These are phyloP conservation scores for Colletotrichum nymphaeae DNA, from an alignment of 2,329 filamentous ascomycete species.

Conservation along the genomic window DNA sequence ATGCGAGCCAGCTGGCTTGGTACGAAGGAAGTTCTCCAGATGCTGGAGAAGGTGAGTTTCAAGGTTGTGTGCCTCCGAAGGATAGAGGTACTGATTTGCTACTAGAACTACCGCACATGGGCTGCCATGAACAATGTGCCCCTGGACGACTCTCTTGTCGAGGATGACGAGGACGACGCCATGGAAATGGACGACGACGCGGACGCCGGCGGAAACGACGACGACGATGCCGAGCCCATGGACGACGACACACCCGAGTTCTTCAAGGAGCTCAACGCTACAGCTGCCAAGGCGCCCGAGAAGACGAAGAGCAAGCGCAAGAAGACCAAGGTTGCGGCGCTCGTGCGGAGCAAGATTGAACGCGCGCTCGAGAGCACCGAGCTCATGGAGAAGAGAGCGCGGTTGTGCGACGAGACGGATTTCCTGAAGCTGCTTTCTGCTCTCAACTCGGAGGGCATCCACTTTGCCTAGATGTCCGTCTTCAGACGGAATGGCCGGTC, in stretches of 20 bases:
- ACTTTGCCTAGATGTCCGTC: slow-evolving; percentile 74
- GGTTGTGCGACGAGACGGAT: slow-evolving; percentile 92
- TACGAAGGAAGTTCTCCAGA: slow-evolving; percentile 81
- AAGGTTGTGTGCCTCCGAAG: not conserved
- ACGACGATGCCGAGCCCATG: slow-evolving; percentile 65
- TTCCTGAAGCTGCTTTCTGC: slow-evolving; percentile 84
- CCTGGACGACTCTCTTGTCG: slow-evolving; percentile 73
- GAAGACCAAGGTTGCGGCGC: slow-evolving; percentile 81
- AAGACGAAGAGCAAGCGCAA: slow-evolving; percentile 78
- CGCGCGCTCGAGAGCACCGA: slow-evolving; percentile 86
- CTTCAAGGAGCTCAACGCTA: slow-evolving; percentile 74
- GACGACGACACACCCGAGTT: slow-evolving; percentile 84
- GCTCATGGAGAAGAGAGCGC: slow-evolving; percentile 82
- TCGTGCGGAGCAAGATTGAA: slow-evolving; percentile 88
- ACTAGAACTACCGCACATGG: slow-evolving; percentile 85
- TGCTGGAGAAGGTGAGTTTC: slow-evolving; percentile 70
- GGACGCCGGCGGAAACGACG: slow-evolving; percentile 47
- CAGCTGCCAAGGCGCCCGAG: slow-evolving; percentile 47
- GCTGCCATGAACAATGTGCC: slow-evolving; percentile 87
- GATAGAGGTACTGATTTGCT: not conserved
- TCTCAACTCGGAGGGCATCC: slow-evolving; percentile 93
- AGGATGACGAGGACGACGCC: slow-evolving; percentile 54
- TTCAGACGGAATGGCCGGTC: not conserved
- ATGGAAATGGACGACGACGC: slow-evolving; percentile 56
- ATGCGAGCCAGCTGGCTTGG: slow-evolving; percentile 82